phyloP scores from a whole-genome alignment of 2,329 filamentous ascomycete species.

The Byssochlamys sp. region DNA sequence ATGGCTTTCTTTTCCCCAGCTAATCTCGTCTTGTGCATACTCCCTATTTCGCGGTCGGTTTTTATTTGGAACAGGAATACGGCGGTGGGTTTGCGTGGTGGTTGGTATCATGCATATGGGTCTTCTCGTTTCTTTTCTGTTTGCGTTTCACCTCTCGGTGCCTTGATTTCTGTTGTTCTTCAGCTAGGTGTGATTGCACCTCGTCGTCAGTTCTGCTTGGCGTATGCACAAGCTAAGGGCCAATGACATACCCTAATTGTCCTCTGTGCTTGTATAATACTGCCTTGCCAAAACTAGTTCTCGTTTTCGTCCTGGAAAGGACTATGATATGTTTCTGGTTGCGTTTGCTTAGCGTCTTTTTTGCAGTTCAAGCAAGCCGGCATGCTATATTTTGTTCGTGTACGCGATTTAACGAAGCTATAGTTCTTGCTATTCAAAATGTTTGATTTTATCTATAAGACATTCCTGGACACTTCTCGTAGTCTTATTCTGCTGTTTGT shows the following conservation, averaged over 20 bases:
- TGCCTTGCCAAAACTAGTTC: neutral
- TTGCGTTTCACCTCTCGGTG: neutral
- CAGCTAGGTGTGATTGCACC: neutral
- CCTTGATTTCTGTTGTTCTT: neutral
- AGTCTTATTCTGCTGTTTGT: neutral
- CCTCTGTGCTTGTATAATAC: neutral
- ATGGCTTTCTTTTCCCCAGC: neutral
- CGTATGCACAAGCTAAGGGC: neutral
- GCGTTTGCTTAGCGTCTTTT: neutral
- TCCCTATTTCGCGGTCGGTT: neutral
- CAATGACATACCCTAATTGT: neutral
- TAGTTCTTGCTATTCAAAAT: neutral
- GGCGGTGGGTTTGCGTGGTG: neutral
- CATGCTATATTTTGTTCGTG: neutral
- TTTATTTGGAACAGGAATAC: neutral
- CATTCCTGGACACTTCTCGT: neutral
- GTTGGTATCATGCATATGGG: slow-evolving; percentile 5
- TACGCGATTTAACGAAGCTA: neutral
- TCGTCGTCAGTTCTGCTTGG: neutral
- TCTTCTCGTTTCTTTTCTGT: slow-evolving; percentile 13
- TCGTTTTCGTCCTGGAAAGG: neutral
- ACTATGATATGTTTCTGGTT: neutral
- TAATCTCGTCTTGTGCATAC: neutral
- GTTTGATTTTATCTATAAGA: neutral
- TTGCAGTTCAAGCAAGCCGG: neutral